Conservation (phyloP, 306 rosid species). For the Cucurbita maxima region DNA sequence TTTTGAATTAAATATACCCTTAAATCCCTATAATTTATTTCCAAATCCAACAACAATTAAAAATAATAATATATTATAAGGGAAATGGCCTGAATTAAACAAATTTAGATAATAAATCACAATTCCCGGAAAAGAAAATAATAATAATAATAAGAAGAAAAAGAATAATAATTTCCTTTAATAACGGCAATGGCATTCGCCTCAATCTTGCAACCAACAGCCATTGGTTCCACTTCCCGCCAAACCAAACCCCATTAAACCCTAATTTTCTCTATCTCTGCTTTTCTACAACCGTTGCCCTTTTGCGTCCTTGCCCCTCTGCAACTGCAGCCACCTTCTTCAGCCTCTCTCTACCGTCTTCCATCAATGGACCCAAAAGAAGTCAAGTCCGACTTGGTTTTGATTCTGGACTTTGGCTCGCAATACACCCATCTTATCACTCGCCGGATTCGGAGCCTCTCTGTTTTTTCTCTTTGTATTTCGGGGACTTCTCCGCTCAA, state of each 20-base stretch:
- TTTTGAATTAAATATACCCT: no score
- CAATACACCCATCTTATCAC: slow-evolving; percentile 97
- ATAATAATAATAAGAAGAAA: neutral
- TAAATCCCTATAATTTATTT: no score
- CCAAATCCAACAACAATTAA: no score
- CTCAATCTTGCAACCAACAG: neutral
- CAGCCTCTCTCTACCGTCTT: neutral
- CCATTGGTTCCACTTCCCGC: slow-evolving; percentile 10
- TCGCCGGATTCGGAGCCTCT: slow-evolving; percentile 74
- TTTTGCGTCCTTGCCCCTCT: neutral
- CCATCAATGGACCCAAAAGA: slow-evolving; percentile 38
- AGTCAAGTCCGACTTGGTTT: slow-evolving; percentile 52
- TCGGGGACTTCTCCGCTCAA: slow-evolving; percentile 63
- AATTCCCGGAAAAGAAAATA: neutral
- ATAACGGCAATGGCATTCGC: neutral
- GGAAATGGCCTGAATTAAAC: no score
- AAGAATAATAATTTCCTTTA: neutral
- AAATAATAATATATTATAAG: no score
- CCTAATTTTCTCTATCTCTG: neutral
- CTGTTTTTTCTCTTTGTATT: slow-evolving; percentile 76
- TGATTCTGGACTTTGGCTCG: slow-evolving; percentile 81
- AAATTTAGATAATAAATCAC: neutral
- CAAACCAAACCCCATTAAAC: slow-evolving; percentile 9
- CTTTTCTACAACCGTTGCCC: neutral
- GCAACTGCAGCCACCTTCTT: neutral